Evolutionary conservation across 208 protist species (phyloP).

Genomic region (Phytomonas francai): DNA sequence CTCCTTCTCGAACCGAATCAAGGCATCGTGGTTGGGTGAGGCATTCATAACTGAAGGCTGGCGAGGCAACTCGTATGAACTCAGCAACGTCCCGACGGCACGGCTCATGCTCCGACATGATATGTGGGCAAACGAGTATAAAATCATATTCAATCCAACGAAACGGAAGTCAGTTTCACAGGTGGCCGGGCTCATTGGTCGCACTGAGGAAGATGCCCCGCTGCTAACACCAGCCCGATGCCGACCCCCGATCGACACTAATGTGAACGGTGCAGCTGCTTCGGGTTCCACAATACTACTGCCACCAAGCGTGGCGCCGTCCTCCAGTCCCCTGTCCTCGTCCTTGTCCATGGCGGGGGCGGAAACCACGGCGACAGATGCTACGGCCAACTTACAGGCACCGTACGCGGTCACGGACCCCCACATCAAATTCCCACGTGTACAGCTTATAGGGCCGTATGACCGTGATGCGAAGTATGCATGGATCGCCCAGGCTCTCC

Average conservation of each 20-base stretch:
- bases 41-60: slow-evolving; percentile 41
- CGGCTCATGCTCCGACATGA: slow-evolving; percentile 67
- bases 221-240: background rate
- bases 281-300: background rate
- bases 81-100: slow-evolving; percentile 58
- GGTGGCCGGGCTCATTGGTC: slow-evolving; percentile 4
- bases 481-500: slow-evolving; percentile 48
- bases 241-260: background rate
- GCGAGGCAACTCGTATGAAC: slow-evolving; percentile 48
- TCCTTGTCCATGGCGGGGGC: background rate
- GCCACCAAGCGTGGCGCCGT: background rate
- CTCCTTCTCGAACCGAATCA: slow-evolving; percentile 48
- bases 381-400: slow-evolving; percentile 9
- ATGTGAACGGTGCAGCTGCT: background rate
- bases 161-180: slow-evolving; percentile 5
- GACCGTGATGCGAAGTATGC: slow-evolving; percentile 59
- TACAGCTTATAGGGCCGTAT: slow-evolving; percentile 45
- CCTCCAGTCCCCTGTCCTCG: background rate
- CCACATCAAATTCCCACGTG: slow-evolving; percentile 54
- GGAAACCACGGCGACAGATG: background rate
- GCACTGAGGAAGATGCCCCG: background rate
- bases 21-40: slow-evolving; percentile 66
- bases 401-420: slow-evolving; percentile 67
- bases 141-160: slow-evolving; percentile 1
- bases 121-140: slow-evolving; percentile 52